These are phyloP conservation scores for Aquilaria sinensis DNA, from an alignment of 345 rosid species.

Conservation along the genomic window DNA sequence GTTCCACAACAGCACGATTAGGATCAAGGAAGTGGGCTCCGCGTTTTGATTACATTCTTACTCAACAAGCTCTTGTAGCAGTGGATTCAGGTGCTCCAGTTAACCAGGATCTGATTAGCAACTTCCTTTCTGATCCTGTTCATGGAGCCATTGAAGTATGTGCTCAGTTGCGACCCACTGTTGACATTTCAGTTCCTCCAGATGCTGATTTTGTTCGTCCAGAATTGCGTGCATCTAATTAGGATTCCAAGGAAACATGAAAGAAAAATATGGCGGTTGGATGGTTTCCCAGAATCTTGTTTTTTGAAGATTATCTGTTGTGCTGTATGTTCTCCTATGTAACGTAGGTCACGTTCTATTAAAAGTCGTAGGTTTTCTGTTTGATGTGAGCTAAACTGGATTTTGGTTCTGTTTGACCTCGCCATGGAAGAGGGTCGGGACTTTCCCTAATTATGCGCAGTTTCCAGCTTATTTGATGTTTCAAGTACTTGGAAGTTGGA, in stretches of 20 bases:
- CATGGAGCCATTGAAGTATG: constrained; percentile 85
- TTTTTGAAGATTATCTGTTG: no score
- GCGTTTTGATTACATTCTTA: constrained; percentile 69
- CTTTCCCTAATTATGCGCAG: no score
- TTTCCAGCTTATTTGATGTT: no score
- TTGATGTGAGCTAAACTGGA: no score
- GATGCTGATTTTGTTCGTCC: constrained; percentile 50
- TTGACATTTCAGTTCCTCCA: constrained; percentile 53
- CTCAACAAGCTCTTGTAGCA: constrained; percentile 69
- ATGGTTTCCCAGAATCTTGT: no score
- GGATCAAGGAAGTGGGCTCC: constrained; percentile 98
- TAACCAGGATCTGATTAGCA: constrained; percentile 40
- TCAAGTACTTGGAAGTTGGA: no score
- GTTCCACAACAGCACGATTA: constrained; percentile 92
- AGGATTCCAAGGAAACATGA: background rate
- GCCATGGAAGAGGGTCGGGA: no score
- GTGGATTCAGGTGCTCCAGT: constrained; percentile 27
- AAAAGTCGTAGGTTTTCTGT: no score
- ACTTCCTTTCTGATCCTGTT: constrained; percentile 38
- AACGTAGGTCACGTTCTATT: no score
- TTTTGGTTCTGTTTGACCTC: no score
- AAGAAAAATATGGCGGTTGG: no score
- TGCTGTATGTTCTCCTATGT: no score
- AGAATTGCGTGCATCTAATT: constrained; percentile 32
- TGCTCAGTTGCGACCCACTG: constrained; percentile 77